Evolutionary conservation across 1,284 basidiomycete species (phyloP), one percentile per base, ranked within the genome.

Genomic region (Ganoderma sp.): DNA sequence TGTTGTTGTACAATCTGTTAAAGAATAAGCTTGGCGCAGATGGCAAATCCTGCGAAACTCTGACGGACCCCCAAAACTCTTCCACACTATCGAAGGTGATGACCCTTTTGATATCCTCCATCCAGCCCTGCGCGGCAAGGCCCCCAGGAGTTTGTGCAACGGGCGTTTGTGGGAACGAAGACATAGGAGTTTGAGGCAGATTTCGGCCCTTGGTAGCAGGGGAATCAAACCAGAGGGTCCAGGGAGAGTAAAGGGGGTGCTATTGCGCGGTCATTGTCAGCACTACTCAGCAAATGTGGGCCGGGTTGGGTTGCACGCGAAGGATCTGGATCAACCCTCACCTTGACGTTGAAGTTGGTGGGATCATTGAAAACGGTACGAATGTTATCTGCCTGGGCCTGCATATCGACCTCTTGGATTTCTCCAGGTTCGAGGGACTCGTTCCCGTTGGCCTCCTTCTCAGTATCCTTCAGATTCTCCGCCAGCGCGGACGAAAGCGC

Each of bases 211-310:
- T 97, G 61, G 94, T 95, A 61, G 89, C 87, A 3, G 95, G 95
- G 61, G 96, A 97, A 79, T 98, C 96, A 79, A 97, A 98, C 95
- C 95, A 98, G 58, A 98, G 89, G 7, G 95, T 98, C 96, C 96
- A 98, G n/a, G 91, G 84, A 42, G 95, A 95, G 80, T 89, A 97
- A 45, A 97, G 88, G 32, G 95, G 95, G 78, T 97, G 95, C 95
- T 96, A 34, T 28, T 25, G 22, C 32, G 3, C 8, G 17, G 34
- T 54, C n/a, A 48, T 37, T 39, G n/a, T 63, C 15, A 45, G 39
- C 12, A 54, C 0, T 56, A 28, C 12, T 43, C 48, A 12, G 65
- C 56, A 42, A 39, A 41, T 43, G 58, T 45, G 45, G 54, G 19
- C 48, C 43, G 39, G 22, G 32, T 42, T 50, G 43, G 15, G 25